These are phyloP conservation scores for Leucosporidium scottii DNA, from an alignment of 768 basidiomycete species.

Conservation along the genomic window DNA sequence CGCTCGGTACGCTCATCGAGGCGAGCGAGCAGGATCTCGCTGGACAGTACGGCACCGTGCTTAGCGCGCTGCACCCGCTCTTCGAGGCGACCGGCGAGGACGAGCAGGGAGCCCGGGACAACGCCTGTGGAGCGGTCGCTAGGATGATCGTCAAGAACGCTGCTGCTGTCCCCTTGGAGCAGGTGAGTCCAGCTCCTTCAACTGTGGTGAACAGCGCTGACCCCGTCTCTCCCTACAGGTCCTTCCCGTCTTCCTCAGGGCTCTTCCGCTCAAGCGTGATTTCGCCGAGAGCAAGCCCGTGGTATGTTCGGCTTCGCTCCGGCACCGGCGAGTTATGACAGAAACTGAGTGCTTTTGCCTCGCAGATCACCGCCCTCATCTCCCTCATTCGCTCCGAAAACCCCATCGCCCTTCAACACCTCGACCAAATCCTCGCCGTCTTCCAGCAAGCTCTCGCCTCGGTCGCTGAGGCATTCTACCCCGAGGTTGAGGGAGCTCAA, in stretches of 20 bases:
- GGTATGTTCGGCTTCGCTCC: too few species aligned
- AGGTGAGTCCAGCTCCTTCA: slow-evolving; percentile 48
- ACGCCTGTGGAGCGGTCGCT: slow-evolving; percentile 88
- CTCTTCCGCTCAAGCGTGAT: slow-evolving; percentile 82
- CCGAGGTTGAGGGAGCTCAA: slow-evolving; percentile 56
- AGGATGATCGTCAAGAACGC: slow-evolving; percentile 77
- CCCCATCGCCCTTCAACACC: slow-evolving; percentile 59
- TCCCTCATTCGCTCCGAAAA: slow-evolving; percentile 73
- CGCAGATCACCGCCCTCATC: slow-evolving; percentile 58
- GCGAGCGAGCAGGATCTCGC: slow-evolving; percentile 74
- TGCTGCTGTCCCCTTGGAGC: slow-evolving; percentile 72
- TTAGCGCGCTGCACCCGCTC: slow-evolving; percentile 69
- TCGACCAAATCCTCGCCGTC: slow-evolving; percentile 69
- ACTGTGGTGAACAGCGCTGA: too few species aligned
- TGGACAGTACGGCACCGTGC: slow-evolving; percentile 68
- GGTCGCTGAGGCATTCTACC: slow-evolving; percentile 23
- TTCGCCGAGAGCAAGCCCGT: slow-evolving; percentile 53
- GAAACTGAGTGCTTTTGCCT: slow-evolving; percentile 41
- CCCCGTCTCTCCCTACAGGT: slow-evolving; percentile 44
- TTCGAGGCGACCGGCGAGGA: slow-evolving; percentile 62
- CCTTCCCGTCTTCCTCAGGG: slow-evolving; percentile 70
- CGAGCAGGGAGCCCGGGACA: slow-evolving; percentile 80
- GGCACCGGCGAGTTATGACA: too few species aligned
- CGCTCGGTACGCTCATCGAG: slow-evolving; percentile 81
- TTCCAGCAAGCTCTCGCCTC: slow-evolving; percentile 80